Evolutionary conservation across 805 yeast genomes (phyloP).

Genomic region (Kazachstania africana): DNA sequence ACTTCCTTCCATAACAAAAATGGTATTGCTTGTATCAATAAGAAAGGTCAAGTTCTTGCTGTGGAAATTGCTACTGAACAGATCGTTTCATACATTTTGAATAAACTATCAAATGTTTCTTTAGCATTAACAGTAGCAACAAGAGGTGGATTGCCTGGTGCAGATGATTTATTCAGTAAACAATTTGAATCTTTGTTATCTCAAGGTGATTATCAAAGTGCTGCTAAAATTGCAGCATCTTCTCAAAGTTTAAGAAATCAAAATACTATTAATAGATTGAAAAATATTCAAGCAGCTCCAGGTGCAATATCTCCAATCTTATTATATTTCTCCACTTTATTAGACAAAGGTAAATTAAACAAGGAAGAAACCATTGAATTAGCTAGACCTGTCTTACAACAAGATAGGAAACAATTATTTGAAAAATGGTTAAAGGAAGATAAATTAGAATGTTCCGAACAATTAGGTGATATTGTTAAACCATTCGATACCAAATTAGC

Average conservation of each 20-base stretch:
- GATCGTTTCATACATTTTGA: conserved; percentile 79
- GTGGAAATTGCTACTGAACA: conserved; percentile 80
- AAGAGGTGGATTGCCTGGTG: conserved; percentile 96
- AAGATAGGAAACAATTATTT: conserved; percentile 82
- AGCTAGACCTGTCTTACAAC: conserved; percentile 90
- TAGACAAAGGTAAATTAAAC: conserved; percentile 88
- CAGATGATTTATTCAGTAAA: conserved; percentile 80
- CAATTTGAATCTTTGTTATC: conserved; percentile 80
- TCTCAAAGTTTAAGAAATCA: conserved; percentile 88
- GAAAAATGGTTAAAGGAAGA: conserved; percentile 96
- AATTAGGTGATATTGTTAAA: conserved; percentile 90
- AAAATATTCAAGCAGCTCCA: conserved; percentile 80
- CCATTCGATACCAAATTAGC: conserved; percentile 79
- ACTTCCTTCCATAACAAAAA: conserved; percentile 55
- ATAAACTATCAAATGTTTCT: conserved; percentile 73
- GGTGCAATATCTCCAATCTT: conserved; percentile 92
- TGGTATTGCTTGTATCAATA: conserved; percentile 89
- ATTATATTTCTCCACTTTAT: conserved; percentile 80
- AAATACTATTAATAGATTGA: conserved; percentile 86
- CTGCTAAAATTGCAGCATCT: conserved; percentile 95
- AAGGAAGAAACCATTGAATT: conserved; percentile 88
- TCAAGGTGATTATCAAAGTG: conserved; percentile 79
- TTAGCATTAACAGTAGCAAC: conserved; percentile 83
- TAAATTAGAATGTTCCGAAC: conserved; percentile 90
- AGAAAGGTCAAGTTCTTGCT: conserved; percentile 88